Base-by-base conservation (phyloP, 2,329 filamentous ascomycete species). In the Calonectria pseudoturangicola region DNA sequence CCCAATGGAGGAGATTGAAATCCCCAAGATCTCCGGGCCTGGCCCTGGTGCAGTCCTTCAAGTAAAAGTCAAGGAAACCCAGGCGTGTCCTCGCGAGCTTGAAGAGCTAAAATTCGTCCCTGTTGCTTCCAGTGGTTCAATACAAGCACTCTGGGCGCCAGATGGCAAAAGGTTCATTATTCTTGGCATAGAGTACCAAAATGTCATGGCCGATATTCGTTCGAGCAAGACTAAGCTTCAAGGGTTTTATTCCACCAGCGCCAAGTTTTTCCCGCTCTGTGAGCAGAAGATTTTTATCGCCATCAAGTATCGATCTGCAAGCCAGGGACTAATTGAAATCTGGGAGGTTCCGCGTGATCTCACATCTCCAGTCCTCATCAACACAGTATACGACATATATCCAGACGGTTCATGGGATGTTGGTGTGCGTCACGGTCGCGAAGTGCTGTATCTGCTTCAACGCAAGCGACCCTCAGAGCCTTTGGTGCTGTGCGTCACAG, bases 401-500 rank as follows among this genome's bases (percentile, higher is more conserved):
- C 13, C 54, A 27, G 36, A 60, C 4, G 54, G n/a, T 2, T 41
- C 54, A 5, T 60, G 54, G 54, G 54, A 60, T 41, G 54, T 41
- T 3, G 54, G 54, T 3, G 33, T 60, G 2, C 54, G 54, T 4
- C 33, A 60, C 4, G 33, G 54, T 13, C 27, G 33, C 2, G 54
- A 60, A 15, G 54, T 60, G 6, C 36, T 60, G 21, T 60, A 60
- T 25, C 21, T 60, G 54, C 54, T 60, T 41, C 54, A 16, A 6
- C 36, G 33, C 6, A 41, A 41, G 4, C 4, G 7, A 12, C 21
- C 54, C 2, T 60, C 21, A 2, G 21, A 41, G 8, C 54, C n/a
- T 9, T 10, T 60, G 33, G 54, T 25, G 15, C 21, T 60, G 1
- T 60, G 54, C n/a, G 54, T 60, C 6, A 60, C 21, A 16, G 36